Base-by-base conservation (phyloP, 805 yeast species). In the Metschnikowia peoriensis region DNA sequence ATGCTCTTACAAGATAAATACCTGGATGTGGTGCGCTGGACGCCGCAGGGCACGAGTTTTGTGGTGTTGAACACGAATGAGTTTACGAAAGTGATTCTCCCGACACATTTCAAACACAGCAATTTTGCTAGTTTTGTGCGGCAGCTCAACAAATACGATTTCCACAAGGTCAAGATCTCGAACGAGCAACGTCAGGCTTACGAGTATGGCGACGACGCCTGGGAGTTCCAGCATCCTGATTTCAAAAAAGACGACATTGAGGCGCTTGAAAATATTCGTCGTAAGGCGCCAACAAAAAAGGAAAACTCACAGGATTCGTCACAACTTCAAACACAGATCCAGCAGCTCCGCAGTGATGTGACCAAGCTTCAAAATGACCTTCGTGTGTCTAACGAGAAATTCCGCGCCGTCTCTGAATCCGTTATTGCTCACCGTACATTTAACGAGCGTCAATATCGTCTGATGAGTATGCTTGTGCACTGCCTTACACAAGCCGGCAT, bases 171-270 rank as follows among this genome's bases (percentile, higher is more conserved):
- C 43, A 89, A 93, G 66, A 77, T 83, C 44, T 75, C 88, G 40
- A 81, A 77, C 52, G 91, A 84, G 59, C 88, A 82, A 55, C 80
- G 79, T 61, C 66, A 63, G 54, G 38, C 47, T 10, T 49, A 49
- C 41, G 63, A 56, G 46, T 70, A 76, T 54, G 88, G 91, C 39
- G 90, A 85, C 51, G 83, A 86, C 67, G 84, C 92, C 17, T 93
- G 98, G 97, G 97, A 93, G 67, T 93, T 94, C 73, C 84, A 85
- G 65, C 98, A 94, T 68, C 96, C 97, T 0, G 89, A 84, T 58
- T 94, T 94, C 69, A 81, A 81, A 58, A 81, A 82, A 35, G 85
- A 88, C 67, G 89, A 89, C 64, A 78, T 82, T 50, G 86, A 83
- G n/a, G 83, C 89, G 10, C 76, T 96, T 38, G 96, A 92, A 47